Base-by-base conservation (phyloP, 2,329 filamentous ascomycete genomes). In the Stemphylium lycopersici region DNA sequence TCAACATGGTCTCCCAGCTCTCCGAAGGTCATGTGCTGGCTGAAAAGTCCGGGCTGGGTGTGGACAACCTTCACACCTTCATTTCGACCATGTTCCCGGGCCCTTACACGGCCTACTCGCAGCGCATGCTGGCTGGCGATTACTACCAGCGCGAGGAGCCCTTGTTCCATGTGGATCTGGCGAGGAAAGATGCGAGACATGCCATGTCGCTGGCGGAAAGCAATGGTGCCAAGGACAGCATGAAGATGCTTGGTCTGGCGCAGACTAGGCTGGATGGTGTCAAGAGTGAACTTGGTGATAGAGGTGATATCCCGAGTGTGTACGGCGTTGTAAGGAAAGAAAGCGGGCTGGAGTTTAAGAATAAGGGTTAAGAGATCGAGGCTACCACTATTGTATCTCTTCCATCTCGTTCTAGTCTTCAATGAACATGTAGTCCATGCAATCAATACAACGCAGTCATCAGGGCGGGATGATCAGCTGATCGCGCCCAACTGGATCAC, bases 101-200 rank as follows among this genome's bases (percentile, higher is more conserved):
- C 0, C 84, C 90, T 0, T 91, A 91, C 71, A 80, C 86, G 0
- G 87, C 85, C 4, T 96, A 96, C 72, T 88, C 87, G 13, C 83
- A 83, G 38, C 83, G 91, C 18, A 90, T 96, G 88, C 71, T 85
- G 42, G 79, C 79, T 1, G 91, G 91, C 0, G 89, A 91, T 65
- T 96, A 96, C 70, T 86, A 89, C 74, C 83, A 85, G 75, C 81
- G 89, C 11, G 85, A 90, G 20, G 88, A 88, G 70, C 92, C 92
- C n/a, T 78, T 95, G 7, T 96, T 96, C 73, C 86, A 86, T 3
- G 90, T 93, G 0, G 88, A 95, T 71, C 79, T 96, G 55, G 92
- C 91, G 5, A 80, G 88, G 57, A 96, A 96, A 73, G 93, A 96
- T 78, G 84, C 87, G 1, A 78, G 86, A 1, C 91, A 96, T 79